phyloP scores from a whole-genome alignment of 306 rosid species.

The Alnus glutinosa region DNA sequence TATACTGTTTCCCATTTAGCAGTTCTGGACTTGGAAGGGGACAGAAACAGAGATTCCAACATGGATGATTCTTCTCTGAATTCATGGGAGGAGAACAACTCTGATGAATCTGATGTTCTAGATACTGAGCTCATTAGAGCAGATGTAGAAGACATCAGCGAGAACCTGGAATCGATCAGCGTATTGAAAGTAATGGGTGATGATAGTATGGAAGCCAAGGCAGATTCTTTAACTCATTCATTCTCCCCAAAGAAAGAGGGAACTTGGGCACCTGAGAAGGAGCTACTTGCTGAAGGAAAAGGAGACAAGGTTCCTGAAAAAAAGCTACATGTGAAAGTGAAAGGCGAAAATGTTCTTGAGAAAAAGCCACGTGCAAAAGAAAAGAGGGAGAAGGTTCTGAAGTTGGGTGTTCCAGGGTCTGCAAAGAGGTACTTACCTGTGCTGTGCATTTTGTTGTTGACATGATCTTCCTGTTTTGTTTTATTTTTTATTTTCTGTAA shows the following conservation, averaged over 20 bases:
- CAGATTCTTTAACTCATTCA: conserved; percentile 31
- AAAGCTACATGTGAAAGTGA: conserved; percentile 40
- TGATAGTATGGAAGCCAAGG: conserved; percentile 26
- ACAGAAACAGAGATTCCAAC: conserved; percentile 21
- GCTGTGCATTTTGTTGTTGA: conserved; percentile 8
- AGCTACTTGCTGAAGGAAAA: conserved; percentile 35
- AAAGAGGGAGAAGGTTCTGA: conserved; percentile 35
- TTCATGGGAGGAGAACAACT: conserved; percentile 38
- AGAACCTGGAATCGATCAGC: conserved; percentile 29
- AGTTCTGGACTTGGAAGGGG: conserved; percentile 34
- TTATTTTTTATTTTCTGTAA: conserved; percentile 13
- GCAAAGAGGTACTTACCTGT: conserved; percentile 61
- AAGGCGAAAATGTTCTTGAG: conserved; percentile 35
- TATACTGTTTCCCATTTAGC: conserved; percentile 16
- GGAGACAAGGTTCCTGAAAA: conserved; percentile 38
- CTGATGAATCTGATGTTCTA: conserved; percentile 40
- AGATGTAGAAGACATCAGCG: conserved; percentile 34
- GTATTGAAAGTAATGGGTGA: conserved; percentile 31
- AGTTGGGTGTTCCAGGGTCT: conserved; percentile 59
- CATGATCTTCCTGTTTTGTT: not conserved
- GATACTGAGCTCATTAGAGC: conserved; percentile 30
- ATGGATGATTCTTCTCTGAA: conserved; percentile 29
- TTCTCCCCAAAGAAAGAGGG: conserved; percentile 28
- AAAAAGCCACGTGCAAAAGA: conserved; percentile 28
- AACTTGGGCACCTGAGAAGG: conserved; percentile 32